phyloP scores from a whole-genome alignment of 2,329 filamentous ascomycete species.

The Passalora sequoiae region DNA sequence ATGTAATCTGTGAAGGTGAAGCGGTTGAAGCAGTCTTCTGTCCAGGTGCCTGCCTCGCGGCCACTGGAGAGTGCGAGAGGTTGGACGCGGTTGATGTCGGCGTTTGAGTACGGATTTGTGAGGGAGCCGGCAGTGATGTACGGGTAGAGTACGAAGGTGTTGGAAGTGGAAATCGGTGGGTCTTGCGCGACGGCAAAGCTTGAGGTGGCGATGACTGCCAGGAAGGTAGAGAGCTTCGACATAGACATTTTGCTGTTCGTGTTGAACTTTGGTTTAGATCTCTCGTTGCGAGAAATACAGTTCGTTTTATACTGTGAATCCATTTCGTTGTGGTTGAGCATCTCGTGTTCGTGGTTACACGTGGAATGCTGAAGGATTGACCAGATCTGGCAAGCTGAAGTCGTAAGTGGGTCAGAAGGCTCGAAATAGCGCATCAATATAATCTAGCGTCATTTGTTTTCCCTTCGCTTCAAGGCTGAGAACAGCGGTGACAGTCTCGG shows the following conservation, averaged over 20 bases:
- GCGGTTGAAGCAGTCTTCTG: conserved; percentile 13
- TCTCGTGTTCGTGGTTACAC: background rate
- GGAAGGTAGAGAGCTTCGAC: background rate
- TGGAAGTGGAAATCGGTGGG: conserved; percentile 1
- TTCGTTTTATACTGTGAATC: no score
- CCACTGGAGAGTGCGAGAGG: conserved; percentile 1
- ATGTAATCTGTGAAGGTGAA: conserved; percentile 11
- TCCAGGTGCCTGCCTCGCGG: background rate
- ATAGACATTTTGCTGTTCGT: background rate
- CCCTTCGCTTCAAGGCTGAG: conserved; percentile 1
- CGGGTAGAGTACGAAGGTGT: conserved; percentile 9
- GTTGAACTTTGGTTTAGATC: background rate
- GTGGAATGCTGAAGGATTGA: conserved; percentile 1
- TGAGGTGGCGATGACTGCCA: background rate
- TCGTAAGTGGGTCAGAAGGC: background rate
- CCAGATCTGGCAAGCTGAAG: background rate
- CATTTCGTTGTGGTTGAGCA: no score
- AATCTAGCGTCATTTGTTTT: conserved; percentile 3
- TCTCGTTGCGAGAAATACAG: no score
- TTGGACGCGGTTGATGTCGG: conserved; percentile 1
- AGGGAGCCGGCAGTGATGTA: conserved; percentile 8
- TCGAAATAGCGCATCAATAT: conserved; percentile 6
- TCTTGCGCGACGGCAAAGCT: background rate
- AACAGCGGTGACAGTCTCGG: background rate
- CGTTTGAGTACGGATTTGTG: conserved; percentile 5